These are phyloP conservation scores for Protomyces gravidus DNA, from an alignment of 1,139 yeast genomes.

Conservation along the genomic window DNA sequence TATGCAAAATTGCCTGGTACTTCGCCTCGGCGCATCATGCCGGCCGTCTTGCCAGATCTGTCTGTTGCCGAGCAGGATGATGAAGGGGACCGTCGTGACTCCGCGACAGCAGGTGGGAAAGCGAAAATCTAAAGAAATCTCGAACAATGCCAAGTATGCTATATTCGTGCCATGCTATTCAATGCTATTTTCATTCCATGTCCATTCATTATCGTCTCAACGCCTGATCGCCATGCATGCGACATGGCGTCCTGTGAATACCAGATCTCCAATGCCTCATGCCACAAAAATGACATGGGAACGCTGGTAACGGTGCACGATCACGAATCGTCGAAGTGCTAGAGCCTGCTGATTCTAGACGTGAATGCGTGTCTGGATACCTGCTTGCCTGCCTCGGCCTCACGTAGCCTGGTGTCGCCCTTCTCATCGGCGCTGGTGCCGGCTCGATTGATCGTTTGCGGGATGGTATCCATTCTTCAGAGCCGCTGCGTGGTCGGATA, in stretches of 20 bases:
- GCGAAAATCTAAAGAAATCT: background rate
- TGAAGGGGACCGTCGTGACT: slow-evolving; percentile 12
- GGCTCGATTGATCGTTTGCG: no score
- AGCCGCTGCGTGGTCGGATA: no score
- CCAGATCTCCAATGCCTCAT: background rate
- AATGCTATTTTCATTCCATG: background rate
- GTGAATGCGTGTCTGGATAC: no score
- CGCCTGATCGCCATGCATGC: background rate
- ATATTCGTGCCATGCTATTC: background rate
- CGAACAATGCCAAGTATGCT: background rate
- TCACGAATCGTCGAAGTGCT: no score
- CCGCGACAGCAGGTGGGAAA: background rate
- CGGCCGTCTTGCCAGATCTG: slow-evolving; percentile 3
- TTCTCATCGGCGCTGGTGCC: no score
- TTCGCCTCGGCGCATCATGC: slow-evolving; percentile 18
- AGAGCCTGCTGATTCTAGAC: no score
- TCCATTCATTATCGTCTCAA: background rate
- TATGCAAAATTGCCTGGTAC: slow-evolving; percentile 15
- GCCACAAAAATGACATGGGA: background rate
- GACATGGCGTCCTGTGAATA: background rate
- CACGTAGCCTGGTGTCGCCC: background rate
- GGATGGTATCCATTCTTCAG: no score
- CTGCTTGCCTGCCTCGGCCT: background rate
- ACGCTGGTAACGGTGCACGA: background rate
- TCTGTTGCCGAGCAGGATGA: slow-evolving; percentile 17